phyloP scores from a whole-genome alignment of 192 early-diverging fungal genomes.

The Backusella circina region DNA sequence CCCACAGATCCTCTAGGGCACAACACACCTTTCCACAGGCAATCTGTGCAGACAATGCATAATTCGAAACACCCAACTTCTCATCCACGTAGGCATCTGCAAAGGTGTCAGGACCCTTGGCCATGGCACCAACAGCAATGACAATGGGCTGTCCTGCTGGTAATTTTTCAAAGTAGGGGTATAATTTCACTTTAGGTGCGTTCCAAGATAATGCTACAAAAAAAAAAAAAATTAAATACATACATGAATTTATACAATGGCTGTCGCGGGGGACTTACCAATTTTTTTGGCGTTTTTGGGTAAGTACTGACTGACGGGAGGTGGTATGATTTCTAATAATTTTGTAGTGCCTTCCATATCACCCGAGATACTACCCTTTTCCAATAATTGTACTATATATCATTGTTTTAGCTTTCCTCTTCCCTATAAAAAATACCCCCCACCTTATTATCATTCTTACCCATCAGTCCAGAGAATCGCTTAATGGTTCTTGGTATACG shows the following conservation, averaged over 20 bases:
- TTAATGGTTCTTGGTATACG: conserved; percentile 99
- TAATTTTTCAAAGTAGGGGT: conserved; percentile 66
- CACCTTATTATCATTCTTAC: conserved; percentile 36
- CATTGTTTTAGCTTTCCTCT: background rate
- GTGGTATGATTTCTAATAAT: conserved; percentile 92
- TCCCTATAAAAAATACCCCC: background rate
- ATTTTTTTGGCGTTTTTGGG: conserved; percentile 81
- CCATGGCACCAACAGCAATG: conserved; percentile 94
- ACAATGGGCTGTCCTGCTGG: conserved; percentile 74
- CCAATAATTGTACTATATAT: conserved; percentile 80
- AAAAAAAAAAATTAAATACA: background rate
- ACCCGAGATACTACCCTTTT: conserved; percentile 87
- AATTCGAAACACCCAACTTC: conserved; percentile 94
- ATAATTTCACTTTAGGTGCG: conserved; percentile 77
- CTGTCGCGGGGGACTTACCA: conserved; percentile 51
- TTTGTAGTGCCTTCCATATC: conserved; percentile 69
- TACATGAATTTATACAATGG: background rate
- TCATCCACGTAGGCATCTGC: conserved; percentile 91
- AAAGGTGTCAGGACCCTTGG: conserved; percentile 92
- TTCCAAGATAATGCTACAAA: conserved; percentile 84
- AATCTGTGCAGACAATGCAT: conserved; percentile 91
- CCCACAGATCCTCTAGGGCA: conserved; percentile 88
- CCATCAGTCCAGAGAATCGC: conserved; percentile 96
- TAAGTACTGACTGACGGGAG: conserved; percentile 90
- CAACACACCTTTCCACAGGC: conserved; percentile 93